These are phyloP conservation scores for Erodium texanum DNA, from an alignment of 441 rosid species.

Conservation along the genomic window DNA sequence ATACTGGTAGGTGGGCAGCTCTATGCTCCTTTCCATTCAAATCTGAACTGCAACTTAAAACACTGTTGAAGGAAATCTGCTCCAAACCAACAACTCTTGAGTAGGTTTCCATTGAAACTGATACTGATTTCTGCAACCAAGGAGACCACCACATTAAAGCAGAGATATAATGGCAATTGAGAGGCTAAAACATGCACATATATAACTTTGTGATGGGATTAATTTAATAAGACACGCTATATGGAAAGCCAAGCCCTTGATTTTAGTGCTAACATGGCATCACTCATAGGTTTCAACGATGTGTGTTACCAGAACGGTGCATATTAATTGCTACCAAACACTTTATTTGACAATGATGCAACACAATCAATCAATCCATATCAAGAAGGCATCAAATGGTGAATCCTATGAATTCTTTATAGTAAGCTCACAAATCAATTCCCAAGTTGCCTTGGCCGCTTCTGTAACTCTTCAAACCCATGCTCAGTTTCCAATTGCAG, in stretches of 20 bases:
- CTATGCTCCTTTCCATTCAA: neutral
- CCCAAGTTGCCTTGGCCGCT: neutral
- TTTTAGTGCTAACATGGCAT: neutral
- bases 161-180: neutral
- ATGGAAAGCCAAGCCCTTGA: neutral
- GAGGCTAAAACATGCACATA: neutral
- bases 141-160: neutral
- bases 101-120: neutral
- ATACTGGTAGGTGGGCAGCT: slow-evolving; percentile 2
- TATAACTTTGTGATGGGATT: neutral
- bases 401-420: neutral
- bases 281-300: neutral
- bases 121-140: neutral
- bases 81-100: neutral
- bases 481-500: neutral
- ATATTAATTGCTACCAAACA: neutral
- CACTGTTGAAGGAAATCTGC: neutral
- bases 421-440: neutral
- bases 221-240: neutral
- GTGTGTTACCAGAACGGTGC: neutral
- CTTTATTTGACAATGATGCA: slow-evolving; percentile 1
- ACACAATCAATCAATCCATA: neutral
- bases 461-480: neutral
- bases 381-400: neutral
- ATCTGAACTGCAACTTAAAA: neutral